Evolutionary conservation across 2,329 filamentous ascomycete genomes (phyloP), one percentile per base, ranked within the genome.

Genomic region (Mycosphaerelloides madeirae): DNA sequence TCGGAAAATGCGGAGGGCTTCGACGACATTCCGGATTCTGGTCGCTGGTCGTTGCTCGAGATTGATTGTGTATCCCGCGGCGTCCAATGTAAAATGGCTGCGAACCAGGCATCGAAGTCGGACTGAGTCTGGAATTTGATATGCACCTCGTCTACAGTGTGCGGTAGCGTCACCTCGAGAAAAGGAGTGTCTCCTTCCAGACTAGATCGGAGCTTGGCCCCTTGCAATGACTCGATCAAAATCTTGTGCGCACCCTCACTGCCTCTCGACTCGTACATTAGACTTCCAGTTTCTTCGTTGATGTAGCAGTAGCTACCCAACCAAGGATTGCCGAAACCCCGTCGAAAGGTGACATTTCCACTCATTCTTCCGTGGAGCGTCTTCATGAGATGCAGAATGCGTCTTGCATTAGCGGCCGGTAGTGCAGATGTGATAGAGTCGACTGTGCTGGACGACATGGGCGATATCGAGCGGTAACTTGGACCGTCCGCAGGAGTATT

Each of bases 51-150:
- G 42, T 47, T 50, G 41, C 53, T 55, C 31, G 50, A 49, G 14
- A 46, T 38, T 14, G 50, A 53, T 19, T 41, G 39, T 15, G 43
- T 46, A 40, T 55, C 50, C 18, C 42, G 45, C 1, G 82, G 80
- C 18, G 79, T 78, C 87, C 87, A 93, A 61, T 84, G 87, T 25
- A 91, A 72, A 34, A 93, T 66, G 6, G 86, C 86, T 12, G 87
- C 87, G 44, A 90, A 78, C 87, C 87, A 93, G 16, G 83, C 73
- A 55, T 91, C 85, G 53, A 84, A 79, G 58, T 91, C 85, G 15
- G 81, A 77, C 25, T 76, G 66, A 2, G 76, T 74, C 7, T 78
- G 64, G 12, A 87, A 84, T 29, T 82, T 77, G 45, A 93, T 68
- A 42, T 84, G 70, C 33, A 87, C 69, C 52, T 85, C 77, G 18